These are phyloP conservation scores for Conoideocrella luteorostrata DNA, from an alignment of 2,329 filamentous ascomycete species.

Conservation along the genomic window DNA sequence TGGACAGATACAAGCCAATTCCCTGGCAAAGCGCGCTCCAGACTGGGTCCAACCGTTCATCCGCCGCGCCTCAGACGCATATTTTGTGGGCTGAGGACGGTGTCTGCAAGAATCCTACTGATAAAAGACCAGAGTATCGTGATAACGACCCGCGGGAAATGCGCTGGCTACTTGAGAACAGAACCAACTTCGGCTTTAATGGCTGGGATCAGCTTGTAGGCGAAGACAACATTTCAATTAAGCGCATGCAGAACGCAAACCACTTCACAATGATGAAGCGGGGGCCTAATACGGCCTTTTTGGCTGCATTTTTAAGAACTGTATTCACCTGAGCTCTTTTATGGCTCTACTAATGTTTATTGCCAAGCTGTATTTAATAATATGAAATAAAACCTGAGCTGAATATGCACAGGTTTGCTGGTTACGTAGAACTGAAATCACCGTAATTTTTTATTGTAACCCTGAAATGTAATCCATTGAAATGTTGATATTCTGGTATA, in stretches of 20 bases:
- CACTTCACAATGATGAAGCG: constrained; percentile 1
- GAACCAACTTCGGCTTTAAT: constrained; percentile 63
- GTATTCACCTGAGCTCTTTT: too few species aligned
- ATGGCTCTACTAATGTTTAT: too few species aligned
- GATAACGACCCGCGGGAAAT: constrained; percentile 26
- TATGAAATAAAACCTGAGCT: too few species aligned
- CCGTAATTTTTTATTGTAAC: too few species aligned
- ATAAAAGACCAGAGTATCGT: constrained; percentile 27
- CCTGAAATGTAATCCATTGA: too few species aligned
- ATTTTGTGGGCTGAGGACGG: constrained; percentile 67
- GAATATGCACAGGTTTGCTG: too few species aligned
- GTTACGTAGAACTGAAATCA: too few species aligned
- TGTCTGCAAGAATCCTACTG: constrained; percentile 59
- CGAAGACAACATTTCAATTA: constrained; percentile 13
- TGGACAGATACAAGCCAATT: constrained; percentile 61
- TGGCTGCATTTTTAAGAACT: too few species aligned
- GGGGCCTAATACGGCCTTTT: too few species aligned
- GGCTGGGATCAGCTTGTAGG: constrained; percentile 64
- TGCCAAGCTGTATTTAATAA: too few species aligned
- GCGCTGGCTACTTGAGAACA: constrained; percentile 62
- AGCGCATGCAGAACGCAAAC: constrained; percentile 1
- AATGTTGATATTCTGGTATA: too few species aligned
- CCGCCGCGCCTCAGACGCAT: constrained; percentile 52
- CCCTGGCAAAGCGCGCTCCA: constrained; percentile 32
- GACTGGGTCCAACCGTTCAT: constrained; percentile 29